These are phyloP conservation scores for Yamadazyma kitorensis DNA, from an alignment of 805 yeast species.

Conservation along the genomic window DNA sequence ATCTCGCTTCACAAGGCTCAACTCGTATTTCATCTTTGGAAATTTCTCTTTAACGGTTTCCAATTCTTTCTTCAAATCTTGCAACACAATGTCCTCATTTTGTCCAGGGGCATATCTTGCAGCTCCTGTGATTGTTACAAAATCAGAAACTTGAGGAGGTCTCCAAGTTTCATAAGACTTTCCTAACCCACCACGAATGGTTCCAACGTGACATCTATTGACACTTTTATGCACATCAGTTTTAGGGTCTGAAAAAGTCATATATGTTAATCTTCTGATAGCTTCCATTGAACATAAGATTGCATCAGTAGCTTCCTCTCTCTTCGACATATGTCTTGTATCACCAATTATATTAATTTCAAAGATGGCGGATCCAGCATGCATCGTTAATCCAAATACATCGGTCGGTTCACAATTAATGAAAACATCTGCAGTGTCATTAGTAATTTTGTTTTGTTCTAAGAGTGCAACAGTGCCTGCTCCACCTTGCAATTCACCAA, in stretches of 20 bases:
- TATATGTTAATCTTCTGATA: conserved; percentile 19
- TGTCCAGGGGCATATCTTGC: conserved; percentile 31
- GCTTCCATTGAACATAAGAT: conserved; percentile 26
- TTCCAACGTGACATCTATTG: conserved; percentile 27
- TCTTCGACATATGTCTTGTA: conserved; percentile 27
- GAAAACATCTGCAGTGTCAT: conserved; percentile 22
- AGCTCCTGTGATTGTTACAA: conserved; percentile 28
- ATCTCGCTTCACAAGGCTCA: conserved; percentile 8
- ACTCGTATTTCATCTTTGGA: conserved; percentile 12
- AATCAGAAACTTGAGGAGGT: conserved; percentile 28
- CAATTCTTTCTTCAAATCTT: conserved; percentile 20
- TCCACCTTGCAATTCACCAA: conserved; percentile 23
- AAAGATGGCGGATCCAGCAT: conserved; percentile 27
- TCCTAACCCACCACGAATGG: conserved; percentile 27
- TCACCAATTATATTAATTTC: conserved; percentile 25
- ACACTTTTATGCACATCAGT: conserved; percentile 20
- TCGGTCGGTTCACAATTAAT: conserved; percentile 31
- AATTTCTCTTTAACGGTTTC: conserved; percentile 11
- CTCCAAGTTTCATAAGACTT: conserved; percentile 26
- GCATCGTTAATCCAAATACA: conserved; percentile 25
- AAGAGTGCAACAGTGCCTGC: conserved; percentile 26
- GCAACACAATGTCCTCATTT: conserved; percentile 18
- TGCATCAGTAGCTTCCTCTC: conserved; percentile 30
- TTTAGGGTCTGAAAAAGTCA: conserved; percentile 21
- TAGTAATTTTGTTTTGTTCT: conserved; percentile 19